These are phyloP conservation scores for Beauveria sp. DNA, from an alignment of 2,329 filamentous ascomycete genomes.

Conservation along the genomic window DNA sequence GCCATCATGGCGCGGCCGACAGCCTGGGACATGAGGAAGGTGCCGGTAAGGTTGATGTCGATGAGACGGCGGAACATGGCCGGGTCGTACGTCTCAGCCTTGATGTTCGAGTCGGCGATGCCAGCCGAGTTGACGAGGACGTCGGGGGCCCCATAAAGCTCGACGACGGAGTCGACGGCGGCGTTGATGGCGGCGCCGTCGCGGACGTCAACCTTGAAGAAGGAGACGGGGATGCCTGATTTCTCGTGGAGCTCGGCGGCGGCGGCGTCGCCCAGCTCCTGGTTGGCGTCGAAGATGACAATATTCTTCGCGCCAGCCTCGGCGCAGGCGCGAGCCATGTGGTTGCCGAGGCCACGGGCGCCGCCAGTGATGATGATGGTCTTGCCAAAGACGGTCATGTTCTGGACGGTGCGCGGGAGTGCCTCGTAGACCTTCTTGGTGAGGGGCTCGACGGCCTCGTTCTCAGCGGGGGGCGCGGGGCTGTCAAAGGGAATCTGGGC, in stretches of 20 bases:
- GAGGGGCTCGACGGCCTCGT: slow-evolving; percentile 44
- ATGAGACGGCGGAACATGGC: slow-evolving; percentile 72
- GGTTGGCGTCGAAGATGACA: slow-evolving; percentile 69
- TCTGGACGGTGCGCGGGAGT: slow-evolving; percentile 59
- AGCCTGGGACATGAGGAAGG: slow-evolving; percentile 70
- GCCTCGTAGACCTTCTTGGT: slow-evolving; percentile 44
- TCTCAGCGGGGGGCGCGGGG: slow-evolving; percentile 21
- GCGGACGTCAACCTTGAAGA: slow-evolving; percentile 74
- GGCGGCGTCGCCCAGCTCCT: slow-evolving; percentile 63
- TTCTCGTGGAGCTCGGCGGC: slow-evolving; percentile 63
- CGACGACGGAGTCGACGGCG: slow-evolving; percentile 58
- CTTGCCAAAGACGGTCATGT: slow-evolving; percentile 62
- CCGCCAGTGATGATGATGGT: slow-evolving; percentile 67
- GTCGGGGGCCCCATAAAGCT: slow-evolving; percentile 61
- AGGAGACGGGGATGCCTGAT: slow-evolving; percentile 65
- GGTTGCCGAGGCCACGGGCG: slow-evolving; percentile 68
- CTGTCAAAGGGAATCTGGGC: slow-evolving; percentile 35
- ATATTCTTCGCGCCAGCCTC: slow-evolving; percentile 69
- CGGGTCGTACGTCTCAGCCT: slow-evolving; percentile 68
- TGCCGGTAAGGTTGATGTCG: slow-evolving; percentile 75
- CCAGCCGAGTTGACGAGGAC: slow-evolving; percentile 74
- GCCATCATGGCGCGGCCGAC: slow-evolving; percentile 66
- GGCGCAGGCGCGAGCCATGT: slow-evolving; percentile 70
- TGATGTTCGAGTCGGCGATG: slow-evolving; percentile 78
- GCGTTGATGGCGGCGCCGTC: slow-evolving; percentile 62